Base-by-base conservation (phyloP, 1,284 basidiomycete genomes). In the Ustilago cynodontis region DNA sequence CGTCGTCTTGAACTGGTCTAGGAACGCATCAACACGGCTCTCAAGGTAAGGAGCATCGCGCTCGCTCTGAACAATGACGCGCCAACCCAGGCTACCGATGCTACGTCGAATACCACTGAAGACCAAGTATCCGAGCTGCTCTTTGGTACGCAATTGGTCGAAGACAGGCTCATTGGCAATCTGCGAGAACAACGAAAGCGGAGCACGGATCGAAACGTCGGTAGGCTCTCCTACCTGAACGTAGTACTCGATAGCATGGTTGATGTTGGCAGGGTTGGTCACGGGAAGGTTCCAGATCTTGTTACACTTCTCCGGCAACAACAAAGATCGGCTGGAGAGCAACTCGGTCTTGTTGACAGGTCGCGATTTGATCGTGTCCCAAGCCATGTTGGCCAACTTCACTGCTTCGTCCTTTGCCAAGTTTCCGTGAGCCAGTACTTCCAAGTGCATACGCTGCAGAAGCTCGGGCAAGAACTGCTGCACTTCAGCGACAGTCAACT, bases 51-150 rank as follows among this genome's bases (percentile, higher is more conserved):
- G 89, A 5, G 95, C 91, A 28, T 89, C 88, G 60, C 92, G 91
- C 87, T 98, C 95, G 78, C 93, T 94, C 88, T 99, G 97, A 31
- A 99, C 90, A 9, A 95, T 88, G 59, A 99, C 90, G n/a, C 93
- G 90, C 78, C 97, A 87, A 11, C 94, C 95, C 77, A 90, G 90
- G 63, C 92, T 89, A 39, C 91, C 92, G 2, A 78, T 58, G 24
- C 67, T 59, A 55, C 71, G 71, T 33, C 82, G 76, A 18, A 76
- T 69, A 11, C 78, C 71, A 47, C 78, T 78, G 53, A 85, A 85
- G 13, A 86, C 85, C 1, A 86, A 79, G 85, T 99, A 99, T 13
- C 97, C 97, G 0, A 99, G 89, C 86, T 99, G 97, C 86, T 99
- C 94, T 86, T 95, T 92, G 2, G 96, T 98, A n/a, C 97, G 91